Base-by-base conservation (phyloP, 1,139 yeast genomes). In the Yamadazyma atmosphaerica region DNA sequence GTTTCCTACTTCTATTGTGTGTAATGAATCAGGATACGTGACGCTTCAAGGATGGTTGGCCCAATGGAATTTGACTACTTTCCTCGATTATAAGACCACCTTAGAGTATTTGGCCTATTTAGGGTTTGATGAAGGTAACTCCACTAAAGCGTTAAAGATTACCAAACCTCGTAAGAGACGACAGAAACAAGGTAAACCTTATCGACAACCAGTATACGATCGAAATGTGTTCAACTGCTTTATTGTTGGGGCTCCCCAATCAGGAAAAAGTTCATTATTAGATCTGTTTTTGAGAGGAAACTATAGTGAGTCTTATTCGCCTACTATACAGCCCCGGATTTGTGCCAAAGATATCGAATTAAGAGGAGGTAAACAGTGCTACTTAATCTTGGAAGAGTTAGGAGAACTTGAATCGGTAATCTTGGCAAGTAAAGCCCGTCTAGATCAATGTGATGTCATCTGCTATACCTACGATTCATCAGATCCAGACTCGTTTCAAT, bases 41-140 rank as follows among this genome's bases (percentile, higher is more conserved):
- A 87, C 98, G 0, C 63, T 92, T 23, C 98, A 92, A 63, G 98
- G 98, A 2, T 92, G 98, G 98, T 64, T 92, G 32, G 98, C 98
- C 0, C 98, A 92, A 54, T 92, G 98, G 98, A 84, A 92, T 50
- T 83, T 92, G 83, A 88, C 97, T 0, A 90, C 98, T 0, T 88
- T 82, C 52, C 65, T 92, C 28, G 95, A 89, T 52, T 82, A 86
- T 56, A 80, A 76, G 52, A 83, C 89, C 1, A 89, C 98, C 0
- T 72, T 92, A 41, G 95, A 89, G 38, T 92, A 90, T 54, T 64
- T 92, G 43, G 96, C 95, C 0, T 86, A 87, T 61, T 71, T 92
- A 39, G 98, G 98, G 0, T 90, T 85, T 54, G 95, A 87, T 36
- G 77, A 66, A 46, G 72, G 64, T 35, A 60, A 70, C 2, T 46